Percentiles rank a stretch among this genome's conserved stretches.
Evolutionary conservation across 805 yeast genomes (phyloP).

Genomic region (Myxozyma neotropica): DNA sequence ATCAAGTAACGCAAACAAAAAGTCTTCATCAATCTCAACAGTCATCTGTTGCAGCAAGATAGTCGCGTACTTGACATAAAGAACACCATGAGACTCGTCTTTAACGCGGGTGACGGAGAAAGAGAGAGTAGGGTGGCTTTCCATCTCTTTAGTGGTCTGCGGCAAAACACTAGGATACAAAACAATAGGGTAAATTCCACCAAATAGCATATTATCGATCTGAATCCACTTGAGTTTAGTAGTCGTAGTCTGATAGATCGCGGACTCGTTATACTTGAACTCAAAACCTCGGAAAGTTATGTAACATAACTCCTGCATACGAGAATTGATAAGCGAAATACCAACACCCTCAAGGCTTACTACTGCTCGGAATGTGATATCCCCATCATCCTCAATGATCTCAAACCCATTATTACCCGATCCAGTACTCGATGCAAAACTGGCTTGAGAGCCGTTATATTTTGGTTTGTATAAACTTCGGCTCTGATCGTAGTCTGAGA

Average conservation of each 20-base stretch:
- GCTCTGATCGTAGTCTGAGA: slow-evolving; percentile 78
- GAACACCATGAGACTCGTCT: slow-evolving; percentile 88
- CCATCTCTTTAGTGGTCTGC: slow-evolving; percentile 78
- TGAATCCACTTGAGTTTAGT: slow-evolving; percentile 92
- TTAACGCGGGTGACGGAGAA: slow-evolving; percentile 81
- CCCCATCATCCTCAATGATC: slow-evolving; percentile 53
- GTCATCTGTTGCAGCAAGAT: slow-evolving; percentile 86
- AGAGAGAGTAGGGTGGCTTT: slow-evolving; percentile 86
- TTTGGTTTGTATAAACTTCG: slow-evolving; percentile 69
- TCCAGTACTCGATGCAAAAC: slow-evolving; percentile 17
- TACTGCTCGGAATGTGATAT: slow-evolving; percentile 55
- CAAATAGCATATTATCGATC: slow-evolving; percentile 86
- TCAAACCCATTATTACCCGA: slow-evolving; percentile 34
- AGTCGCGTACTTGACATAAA: slow-evolving; percentile 89
- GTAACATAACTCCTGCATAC: slow-evolving; percentile 77
- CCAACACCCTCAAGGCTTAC: slow-evolving; percentile 80
- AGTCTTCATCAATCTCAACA: slow-evolving; percentile 91
- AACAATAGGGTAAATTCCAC: slow-evolving; percentile 84
- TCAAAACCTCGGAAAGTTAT: slow-evolving; percentile 82
- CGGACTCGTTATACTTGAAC: slow-evolving; percentile 77
- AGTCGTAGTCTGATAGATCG: slow-evolving; percentile 76
- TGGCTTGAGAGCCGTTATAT: slow-evolving; percentile 31
- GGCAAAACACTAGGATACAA: slow-evolving; percentile 90
- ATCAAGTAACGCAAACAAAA: slow-evolving; percentile 77
- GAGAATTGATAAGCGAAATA: slow-evolving; percentile 73